Evolutionary conservation across 495 filamentous ascomycete genomes (phyloP).

Genomic region (Bacidia gigantensis): DNA sequence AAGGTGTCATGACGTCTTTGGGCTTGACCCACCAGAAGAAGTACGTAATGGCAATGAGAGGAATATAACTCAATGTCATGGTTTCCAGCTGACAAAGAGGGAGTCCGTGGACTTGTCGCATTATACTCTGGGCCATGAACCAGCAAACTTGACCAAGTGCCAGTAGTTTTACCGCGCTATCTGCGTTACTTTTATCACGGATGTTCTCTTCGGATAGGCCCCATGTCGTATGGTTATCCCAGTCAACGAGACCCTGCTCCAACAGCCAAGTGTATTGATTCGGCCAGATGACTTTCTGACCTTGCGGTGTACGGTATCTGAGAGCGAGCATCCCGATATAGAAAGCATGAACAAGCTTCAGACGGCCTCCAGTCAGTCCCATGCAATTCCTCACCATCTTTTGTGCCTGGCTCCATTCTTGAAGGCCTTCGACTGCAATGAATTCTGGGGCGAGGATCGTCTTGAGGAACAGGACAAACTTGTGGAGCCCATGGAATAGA

Average conservation of each 20-base stretch:
- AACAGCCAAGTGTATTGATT: constrained; percentile 27
- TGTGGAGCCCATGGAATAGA: constrained; percentile 17
- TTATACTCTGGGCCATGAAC: constrained; percentile 25
- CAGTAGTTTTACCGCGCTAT: constrained; percentile 23
- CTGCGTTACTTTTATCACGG: constrained; percentile 27
- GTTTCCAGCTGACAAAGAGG: constrained; percentile 25
- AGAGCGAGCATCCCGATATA: constrained; percentile 30
- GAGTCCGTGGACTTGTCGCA: constrained; percentile 19
- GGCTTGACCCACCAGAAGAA: constrained; percentile 30
- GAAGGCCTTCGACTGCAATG: constrained; percentile 27
- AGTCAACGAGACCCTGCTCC: constrained; percentile 19
- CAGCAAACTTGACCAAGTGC: constrained; percentile 22
- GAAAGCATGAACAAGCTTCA: constrained; percentile 25
- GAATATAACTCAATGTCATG: constrained; percentile 27
- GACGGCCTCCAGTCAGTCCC: constrained; percentile 11
- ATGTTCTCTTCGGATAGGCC: constrained; percentile 23
- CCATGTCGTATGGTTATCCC: constrained; percentile 21
- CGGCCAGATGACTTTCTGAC: constrained; percentile 24
- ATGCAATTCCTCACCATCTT: constrained; percentile 20
- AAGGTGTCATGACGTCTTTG: constrained; percentile 24
- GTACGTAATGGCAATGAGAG: constrained; percentile 24
- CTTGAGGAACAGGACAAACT: constrained; percentile 23
- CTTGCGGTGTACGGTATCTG: constrained; percentile 20
- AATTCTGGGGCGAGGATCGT: constrained; percentile 25
- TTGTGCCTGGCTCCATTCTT: constrained; percentile 26